Base-by-base conservation (phyloP, 1,284 basidiomycete species). In the Cutaneotrichosporon sp. region DNA sequence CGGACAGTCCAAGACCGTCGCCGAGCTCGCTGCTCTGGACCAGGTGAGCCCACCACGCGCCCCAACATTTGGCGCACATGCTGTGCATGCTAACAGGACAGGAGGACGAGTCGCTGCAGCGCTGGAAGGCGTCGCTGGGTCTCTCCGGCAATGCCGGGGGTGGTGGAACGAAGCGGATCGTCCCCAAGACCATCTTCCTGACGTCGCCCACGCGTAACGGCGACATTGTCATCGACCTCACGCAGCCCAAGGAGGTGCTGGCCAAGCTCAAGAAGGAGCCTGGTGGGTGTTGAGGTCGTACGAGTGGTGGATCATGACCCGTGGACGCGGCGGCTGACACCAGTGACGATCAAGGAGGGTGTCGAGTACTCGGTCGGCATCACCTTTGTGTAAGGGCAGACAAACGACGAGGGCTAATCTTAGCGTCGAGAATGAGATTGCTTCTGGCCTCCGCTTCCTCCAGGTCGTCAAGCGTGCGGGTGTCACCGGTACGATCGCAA, bases 121-220 rank as follows among this genome's bases (percentile, higher is more conserved):
- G 78, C 50, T 81, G 80, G 80, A 81, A 81, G 64, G 76, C 76
- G 3, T 78, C 76, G 32, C 70, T 81, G 10, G 80, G 80, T 16
- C 66, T 81, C 29, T 70, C 63, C 9, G 66, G 71, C n/a, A 60
- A 59, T 5, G 57, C 46, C 5, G 62, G 60, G 8, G 59, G 61
- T 3, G 75, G 68, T 8, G 54, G 60, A 11, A 72, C 70, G 51
- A 72, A 73, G 63, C 70, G 75, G 72, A 71, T 75, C 46, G 56
- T 75, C 11, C 71, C 69, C 31, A 64, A 68, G 43, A 67, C 73
- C 5, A 72, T 81, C 29, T 78, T 77, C 54, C 73, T 81, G 29
- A 71, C 74, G 27, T 77, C 79, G 0, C 74, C 76, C 0, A 71
- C 72, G 0, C 72, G 78, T 19, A 38, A 57, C 25, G 25, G 22